Base-by-base conservation (phyloP, 495 filamentous ascomycete genomes). In the Amphirosellinia nigrospora region DNA sequence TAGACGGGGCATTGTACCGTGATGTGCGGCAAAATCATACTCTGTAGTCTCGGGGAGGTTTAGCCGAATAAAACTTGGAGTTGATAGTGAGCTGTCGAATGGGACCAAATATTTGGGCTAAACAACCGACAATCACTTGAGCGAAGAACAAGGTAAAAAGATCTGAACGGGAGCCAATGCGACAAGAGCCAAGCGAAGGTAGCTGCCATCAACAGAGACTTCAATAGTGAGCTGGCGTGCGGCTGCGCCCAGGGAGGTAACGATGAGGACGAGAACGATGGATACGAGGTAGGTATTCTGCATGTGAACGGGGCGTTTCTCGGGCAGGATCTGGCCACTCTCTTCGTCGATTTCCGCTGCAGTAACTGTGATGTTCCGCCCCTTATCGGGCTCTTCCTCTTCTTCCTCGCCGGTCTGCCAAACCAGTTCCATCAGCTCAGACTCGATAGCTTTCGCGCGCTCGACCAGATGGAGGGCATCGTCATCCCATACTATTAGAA, bases 81-180 rank as follows among this genome's bases (percentile, higher is more conserved):
- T 94, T 94, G 69, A 84, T 79, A 43, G 86, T 87, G 78, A 94
- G 85, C 76, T 93, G 91, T 30, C 85, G 84, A 63, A 93, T 87
- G 8, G 91, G 91, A 19, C 92, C 91, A 66, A 94, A 88, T 62
- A 89, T 86, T 78, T 94, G 91, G 16, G 91, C 89, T 66, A 93
- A 74, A 75, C 90, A 92, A 50, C 92, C 91, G 65, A 93, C 81
- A 68, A 93, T 89, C 72, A 92, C 91, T 79, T 92, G 90, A 21
- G 81, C 88, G 74, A 92, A 92, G 80, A 92, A 92, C 73, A 94
- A 81, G 19, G 91, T 92, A 81, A 94, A 93, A 93, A 94, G 64
- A 93, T 84, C 77, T 93, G 91, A 21, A 93, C 82, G 4, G 91
- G 92, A 62, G 87, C 84, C 30, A 93, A 75, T 0, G 81, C 84